Evolutionary conservation across 2,329 filamentous ascomycete genomes (phyloP), one percentile per base, ranked within the genome.

Genomic region (Neocucurbitaria cava): DNA sequence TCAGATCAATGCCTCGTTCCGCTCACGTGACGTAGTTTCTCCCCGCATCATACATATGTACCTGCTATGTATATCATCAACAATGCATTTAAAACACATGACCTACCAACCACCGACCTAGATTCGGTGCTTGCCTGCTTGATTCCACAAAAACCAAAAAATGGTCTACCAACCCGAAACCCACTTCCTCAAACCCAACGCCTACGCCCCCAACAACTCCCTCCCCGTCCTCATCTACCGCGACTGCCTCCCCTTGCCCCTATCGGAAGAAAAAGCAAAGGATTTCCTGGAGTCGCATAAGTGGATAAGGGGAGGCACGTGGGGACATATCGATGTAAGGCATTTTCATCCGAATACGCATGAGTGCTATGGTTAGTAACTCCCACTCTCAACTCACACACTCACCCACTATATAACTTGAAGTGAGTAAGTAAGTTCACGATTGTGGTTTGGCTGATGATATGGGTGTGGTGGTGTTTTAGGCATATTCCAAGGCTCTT

Each of bases 281-380:
- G 24, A 7, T 1, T 31, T 45, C 5, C 15, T 45, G 7, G 42
- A 45, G 20, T 21, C 26, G 20, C 42, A 45, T 24, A 28, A 15
- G 2, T 45, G 42, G 42, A 28, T 45, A 35, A 33, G 18, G 11
- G 31, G 35, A 17, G 42, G 42, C 8, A 33, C 42, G 21, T 45
- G 42, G 42, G 42, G 42, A 10, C 42, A 45, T 17, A 45, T 45
- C 9, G 18, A 8, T 15, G n/a, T 45, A 3, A 24, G 42, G 3
- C 42, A 45, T 26, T 45, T 30, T 18, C 42, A 47, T 17, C 45
- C 45, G 5, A 47, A 47, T 21, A 47, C 31, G 24, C 45, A 47
- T 18, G 45, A 47, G 26, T 47, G 45, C 23, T 47, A 47, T n/a
- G 45, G 45, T 47, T 15, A 1, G 45, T 26, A 23, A n/a, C n/a